These are phyloP conservation scores for Torulaspora maleeae DNA, from an alignment of 805 yeast species.

Conservation along the genomic window DNA sequence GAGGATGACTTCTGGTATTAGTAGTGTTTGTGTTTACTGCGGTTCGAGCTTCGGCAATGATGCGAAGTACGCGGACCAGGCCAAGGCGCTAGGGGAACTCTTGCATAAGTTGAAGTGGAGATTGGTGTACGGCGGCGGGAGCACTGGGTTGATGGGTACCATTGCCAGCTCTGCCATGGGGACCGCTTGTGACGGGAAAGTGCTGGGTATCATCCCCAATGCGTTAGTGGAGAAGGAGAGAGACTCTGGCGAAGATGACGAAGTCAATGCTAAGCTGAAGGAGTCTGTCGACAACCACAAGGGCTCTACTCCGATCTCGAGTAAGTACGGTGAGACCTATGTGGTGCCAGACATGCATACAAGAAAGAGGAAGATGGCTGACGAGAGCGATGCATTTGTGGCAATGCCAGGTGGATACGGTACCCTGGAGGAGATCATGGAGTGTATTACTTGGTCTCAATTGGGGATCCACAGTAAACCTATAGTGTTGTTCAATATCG, in stretches of 20 bases:
- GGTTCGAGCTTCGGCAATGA: constrained; percentile 73
- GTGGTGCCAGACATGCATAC: constrained; percentile 88
- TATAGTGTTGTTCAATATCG: constrained; percentile 66
- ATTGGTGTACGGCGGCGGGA: constrained; percentile 85
- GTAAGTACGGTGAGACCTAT: constrained; percentile 67
- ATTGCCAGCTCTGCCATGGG: constrained; percentile 60
- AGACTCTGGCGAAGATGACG: constrained; percentile 37
- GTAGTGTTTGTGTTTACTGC: constrained; percentile 73
- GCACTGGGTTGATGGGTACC: constrained; percentile 78
- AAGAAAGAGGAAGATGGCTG: constrained; percentile 79
- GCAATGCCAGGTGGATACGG: constrained; percentile 94
- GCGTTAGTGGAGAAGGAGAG: constrained; percentile 75
- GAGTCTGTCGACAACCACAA: constrained; percentile 55
- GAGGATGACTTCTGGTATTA: constrained; percentile 10
- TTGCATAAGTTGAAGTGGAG: constrained; percentile 63
- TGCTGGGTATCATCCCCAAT: constrained; percentile 82
- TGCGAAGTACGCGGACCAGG: constrained; percentile 46
- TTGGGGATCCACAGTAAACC: constrained; percentile 82
- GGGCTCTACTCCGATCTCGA: constrained; percentile 56
- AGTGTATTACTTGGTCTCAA: constrained; percentile 87
- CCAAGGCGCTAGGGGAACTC: constrained; percentile 54
- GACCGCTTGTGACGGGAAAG: constrained; percentile 48
- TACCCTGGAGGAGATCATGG: constrained; percentile 84
- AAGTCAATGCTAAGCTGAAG: constrained; percentile 46
- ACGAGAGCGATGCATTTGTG: constrained; percentile 78